Evolutionary conservation across 306 rosid species (phyloP), one percentile per base, ranked within the genome.

Genomic region (Vicia sativa): DNA sequence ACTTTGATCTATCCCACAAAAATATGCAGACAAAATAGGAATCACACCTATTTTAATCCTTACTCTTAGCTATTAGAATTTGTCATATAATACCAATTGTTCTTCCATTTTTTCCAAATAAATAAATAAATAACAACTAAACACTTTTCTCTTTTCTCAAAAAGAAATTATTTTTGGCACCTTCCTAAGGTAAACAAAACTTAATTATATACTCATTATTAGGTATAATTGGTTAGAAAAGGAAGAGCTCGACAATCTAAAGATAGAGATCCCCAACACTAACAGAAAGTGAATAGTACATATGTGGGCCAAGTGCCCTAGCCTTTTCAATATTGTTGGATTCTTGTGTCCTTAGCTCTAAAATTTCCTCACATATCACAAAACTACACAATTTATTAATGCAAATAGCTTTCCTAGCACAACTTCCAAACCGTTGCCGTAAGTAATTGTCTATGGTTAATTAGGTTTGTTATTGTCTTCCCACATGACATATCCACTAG

Each of bases 271-370:
- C 72, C 67, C 75, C 45, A 72, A 72, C 44, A 10, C 14, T 14
- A 71, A 65, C 48, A 64, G 42, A 64, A 39, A 73, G 45, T 35
- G 35, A 66, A 46, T 4, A 54, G 9, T 50, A 63, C 25, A 5
- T 70, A n/a, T 60, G 37, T 48, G 70, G 52, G 68, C 15, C 66
- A 74, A 29, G 41, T 46, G 52, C 54, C 77, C 29, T 23, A 65
- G 49, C n/a, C n/a, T 59, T 80, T n/a, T 65, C 49, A 50, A 29
- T 57, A 70, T 65, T 74, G 52, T 71, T 75, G 65, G 76, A 80
- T 73, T 74, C 70, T 68, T 48, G 31, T 52, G 55, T 58, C 79
- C 61, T 63, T 16, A 48, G 57, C 59, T 66, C 39, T 13, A 70
- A 74, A 16, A 49, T 59, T 78, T 61, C 55, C 14, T 18, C 76